These are phyloP conservation scores for Apophysomyces variabilis DNA, from an alignment of 371 early-diverging fungal genomes.

Conservation along the genomic window DNA sequence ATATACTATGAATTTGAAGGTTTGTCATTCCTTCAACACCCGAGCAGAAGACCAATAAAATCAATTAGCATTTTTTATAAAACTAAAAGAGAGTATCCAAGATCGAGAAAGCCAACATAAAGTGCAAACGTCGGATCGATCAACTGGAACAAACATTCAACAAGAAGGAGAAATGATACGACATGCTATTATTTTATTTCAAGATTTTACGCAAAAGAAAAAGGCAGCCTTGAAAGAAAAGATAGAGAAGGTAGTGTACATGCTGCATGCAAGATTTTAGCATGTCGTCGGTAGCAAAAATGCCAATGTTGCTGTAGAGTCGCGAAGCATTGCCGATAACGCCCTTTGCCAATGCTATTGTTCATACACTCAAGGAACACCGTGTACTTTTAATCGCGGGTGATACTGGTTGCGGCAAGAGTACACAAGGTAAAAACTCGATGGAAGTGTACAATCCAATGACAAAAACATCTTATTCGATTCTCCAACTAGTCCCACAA, in stretches of 20 bases:
- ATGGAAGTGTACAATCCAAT: neutral
- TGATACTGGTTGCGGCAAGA: slow-evolving; percentile 86
- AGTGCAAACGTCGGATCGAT: neutral
- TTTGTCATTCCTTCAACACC: neutral
- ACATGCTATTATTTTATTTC: slow-evolving; percentile 60
- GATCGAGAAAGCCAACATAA: slow-evolving; percentile 13
- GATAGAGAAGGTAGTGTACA: slow-evolving; percentile 44
- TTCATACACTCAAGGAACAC: slow-evolving; percentile 56
- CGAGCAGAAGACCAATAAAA: neutral
- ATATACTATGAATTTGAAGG: slow-evolving; percentile 55
- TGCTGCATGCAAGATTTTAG: neutral
- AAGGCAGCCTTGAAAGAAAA: slow-evolving; percentile 41
- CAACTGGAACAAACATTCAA: slow-evolving; percentile 10
- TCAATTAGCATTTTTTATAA: slow-evolving; percentile 38
- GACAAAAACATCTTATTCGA: neutral
- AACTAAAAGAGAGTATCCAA: slow-evolving; percentile 34
- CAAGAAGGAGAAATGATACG: slow-evolving; percentile 52
- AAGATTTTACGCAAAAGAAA: slow-evolving; percentile 61
- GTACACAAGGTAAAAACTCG: slow-evolving; percentile 68
- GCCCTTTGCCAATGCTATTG: slow-evolving; percentile 62
- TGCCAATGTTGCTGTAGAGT: slow-evolving; percentile 25
- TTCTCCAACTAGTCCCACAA: slow-evolving; percentile 63
- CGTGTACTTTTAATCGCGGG: slow-evolving; percentile 70
- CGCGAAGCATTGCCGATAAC: slow-evolving; percentile 62
- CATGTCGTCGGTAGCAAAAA: neutral